Evolutionary conservation across 805 yeast genomes (phyloP), one percentile per base, ranked within the genome.

Genomic region (Candida broadrunensis): DNA sequence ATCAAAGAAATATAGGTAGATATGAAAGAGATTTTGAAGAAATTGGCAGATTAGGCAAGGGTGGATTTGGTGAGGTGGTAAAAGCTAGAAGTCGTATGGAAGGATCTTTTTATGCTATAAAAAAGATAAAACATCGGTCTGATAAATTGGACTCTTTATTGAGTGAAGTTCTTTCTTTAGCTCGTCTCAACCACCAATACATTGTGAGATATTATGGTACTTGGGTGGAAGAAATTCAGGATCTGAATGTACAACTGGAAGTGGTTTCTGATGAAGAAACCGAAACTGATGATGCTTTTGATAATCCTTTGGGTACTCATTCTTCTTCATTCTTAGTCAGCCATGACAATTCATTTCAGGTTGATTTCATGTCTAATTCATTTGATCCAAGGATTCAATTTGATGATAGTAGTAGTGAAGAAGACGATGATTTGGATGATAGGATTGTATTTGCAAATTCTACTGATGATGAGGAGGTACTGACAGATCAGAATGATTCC

Each of bases 51-150:
- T 65, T 93, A 7, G 99, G 99, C 2, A 80, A 82, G 51, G 99
- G 99, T 30, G 99, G 95, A 0, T 93, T 85, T 64, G 99, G 99
- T 5, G 97, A 93, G 60, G 99, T 93, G 7, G 97, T 93, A n/a
- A 90, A 91, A 55, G 98, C 93, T 0, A 72, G 99, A 45, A 91
- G 90, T 58, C 78, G 90, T 43, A 75, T 93, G 48, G 99, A 93
- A 58, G 98, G 99, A 16, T 75, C 97, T 13, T 87, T 86, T 51
- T 93, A 93, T 60, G 99, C 99, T 0, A 81, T 93, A 44, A 93
- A 93, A 60, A 91, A 90, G 51, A 85, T 93, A 37, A 80, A 84
- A 43, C 97, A 93, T 51, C 77, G 83, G 2, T 85, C 86, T 36
- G 83, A 85, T 51, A 84, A 86, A 49, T 68, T 93, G 33, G 82